These are phyloP conservation scores for Cyberlindnera americana DNA, from an alignment of 805 yeast species.

Conservation along the genomic window DNA sequence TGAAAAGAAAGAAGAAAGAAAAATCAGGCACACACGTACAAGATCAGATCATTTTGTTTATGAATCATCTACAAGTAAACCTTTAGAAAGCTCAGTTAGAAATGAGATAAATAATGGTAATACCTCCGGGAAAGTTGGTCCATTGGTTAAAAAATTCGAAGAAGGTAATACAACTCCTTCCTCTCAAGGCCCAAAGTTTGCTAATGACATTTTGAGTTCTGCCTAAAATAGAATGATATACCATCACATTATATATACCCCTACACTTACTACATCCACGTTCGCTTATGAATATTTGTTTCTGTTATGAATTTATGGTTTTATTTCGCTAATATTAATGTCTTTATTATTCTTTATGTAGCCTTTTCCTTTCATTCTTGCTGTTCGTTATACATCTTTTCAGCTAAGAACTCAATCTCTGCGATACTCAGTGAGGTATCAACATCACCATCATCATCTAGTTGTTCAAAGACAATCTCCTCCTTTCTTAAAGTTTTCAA, in stretches of 20 bases:
- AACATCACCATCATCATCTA: constrained; percentile 36
- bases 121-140: constrained; percentile 3
- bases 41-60: constrained; percentile 20
- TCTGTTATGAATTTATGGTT: not conserved
- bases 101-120: not conserved
- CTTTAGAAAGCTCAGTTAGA: not conserved
- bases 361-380: not conserved
- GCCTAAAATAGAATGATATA: too few relatives aligned
- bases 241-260: not conserved
- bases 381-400: constrained; percentile 36
- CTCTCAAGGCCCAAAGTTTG: constrained; percentile 23
- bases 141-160: constrained; percentile 12
- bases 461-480: constrained; percentile 56
- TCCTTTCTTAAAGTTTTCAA: constrained; percentile 35
- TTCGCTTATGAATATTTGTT: constrained; percentile 2
- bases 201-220: constrained; percentile 24
- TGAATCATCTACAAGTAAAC: not conserved
- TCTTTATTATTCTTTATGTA: not conserved
- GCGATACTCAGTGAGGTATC: constrained; percentile 42
- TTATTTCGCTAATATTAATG: not conserved
- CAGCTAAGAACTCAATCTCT: constrained; percentile 60
- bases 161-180: constrained; percentile 11
- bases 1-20: constrained; percentile 8
- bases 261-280: too few relatives aligned
- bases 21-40: constrained; percentile 19